Evolutionary conservation across 345 rosid genomes (phyloP), one percentile per base, ranked within the genome.

Genomic region (Clarkia xantiana): DNA sequence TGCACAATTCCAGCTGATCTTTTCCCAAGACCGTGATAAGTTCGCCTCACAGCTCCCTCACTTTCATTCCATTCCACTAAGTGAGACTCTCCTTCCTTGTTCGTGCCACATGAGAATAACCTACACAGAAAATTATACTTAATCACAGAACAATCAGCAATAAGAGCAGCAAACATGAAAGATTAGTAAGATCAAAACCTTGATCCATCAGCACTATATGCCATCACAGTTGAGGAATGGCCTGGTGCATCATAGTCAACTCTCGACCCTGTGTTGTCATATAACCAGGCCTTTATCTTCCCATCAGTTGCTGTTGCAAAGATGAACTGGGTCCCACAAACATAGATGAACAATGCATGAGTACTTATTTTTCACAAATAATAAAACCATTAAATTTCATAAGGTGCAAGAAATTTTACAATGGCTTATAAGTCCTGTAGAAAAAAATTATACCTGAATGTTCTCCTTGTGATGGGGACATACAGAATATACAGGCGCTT

Each of bases 31-130:
- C 94, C 94, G 53, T 36, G 61, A 67, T 76, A 84, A 2, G 66
- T 45, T 9, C 80, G 74, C 68, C 72, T 84, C 41, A 84, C 79
- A 54, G 76, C 70, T 56, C 88, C 86, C 76, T 80, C 88, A 61
- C 88, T 84, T 73, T 84, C 86, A 74, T 84, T 80, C 94, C 94
- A 84, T 55, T 84, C 94, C 76, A 84, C 94, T 61, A 84, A 58
- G 72, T 49, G 67, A 29, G 94, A 84, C 47, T 84, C 88, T 50
- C 88, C 86, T 57, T 74, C 94, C 70, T 84, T 84, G 56, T 71
- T 84, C 47, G 94, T 80, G 55, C 88, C 94, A 51, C 86, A 84
- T 14, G 88, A 84, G 69, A 84, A 84, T 62, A 84, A 63, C 72
- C 88, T 87, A 53, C 12, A 52, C 36, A 7, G 36, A n/a, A 3